phyloP scores from a whole-genome alignment of 495 filamentous ascomycete species.

The Neurospora terricola region DNA sequence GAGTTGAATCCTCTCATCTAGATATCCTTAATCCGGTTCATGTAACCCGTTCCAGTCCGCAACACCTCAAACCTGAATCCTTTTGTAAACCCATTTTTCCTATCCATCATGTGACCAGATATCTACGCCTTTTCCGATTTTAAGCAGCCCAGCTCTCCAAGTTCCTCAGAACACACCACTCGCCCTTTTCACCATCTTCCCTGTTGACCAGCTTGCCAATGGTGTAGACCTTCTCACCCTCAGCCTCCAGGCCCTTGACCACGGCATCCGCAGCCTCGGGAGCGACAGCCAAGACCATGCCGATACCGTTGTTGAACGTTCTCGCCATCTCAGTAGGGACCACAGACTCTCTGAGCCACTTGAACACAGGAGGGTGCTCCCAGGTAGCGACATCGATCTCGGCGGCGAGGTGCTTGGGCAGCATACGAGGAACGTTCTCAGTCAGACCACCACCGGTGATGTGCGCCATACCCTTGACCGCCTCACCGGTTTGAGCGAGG shows the following conservation, averaged over 20 bases:
- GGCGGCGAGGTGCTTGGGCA: conserved; percentile 64
- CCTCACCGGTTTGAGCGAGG: conserved; percentile 28
- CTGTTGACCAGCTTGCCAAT: conserved; percentile 58
- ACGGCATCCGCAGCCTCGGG: conserved; percentile 44
- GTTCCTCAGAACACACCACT: conserved; percentile 51
- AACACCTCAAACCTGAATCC: neutral
- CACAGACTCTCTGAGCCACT: conserved; percentile 74
- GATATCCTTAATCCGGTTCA: neutral
- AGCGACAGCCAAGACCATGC: conserved; percentile 79
- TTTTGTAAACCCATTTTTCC: neutral
- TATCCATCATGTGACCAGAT: neutral
- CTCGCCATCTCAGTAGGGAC: conserved; percentile 66
- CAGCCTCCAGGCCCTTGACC: conserved; percentile 40
- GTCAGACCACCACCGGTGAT: conserved; percentile 90
- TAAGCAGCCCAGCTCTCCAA: conserved; percentile 56
- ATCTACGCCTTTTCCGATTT: neutral
- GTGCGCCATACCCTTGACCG: conserved; percentile 81
- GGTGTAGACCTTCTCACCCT: conserved; percentile 68
- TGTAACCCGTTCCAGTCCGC: neutral
- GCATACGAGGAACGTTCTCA: conserved; percentile 90
- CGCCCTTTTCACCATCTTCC: conserved; percentile 42
- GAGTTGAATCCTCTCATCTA: neutral
- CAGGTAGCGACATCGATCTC: conserved; percentile 66
- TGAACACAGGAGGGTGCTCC: conserved; percentile 63
- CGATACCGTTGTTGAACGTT: conserved; percentile 90